These are phyloP conservation scores for Castanospermum australe DNA, from an alignment of 306 rosid species.

Conservation along the genomic window DNA sequence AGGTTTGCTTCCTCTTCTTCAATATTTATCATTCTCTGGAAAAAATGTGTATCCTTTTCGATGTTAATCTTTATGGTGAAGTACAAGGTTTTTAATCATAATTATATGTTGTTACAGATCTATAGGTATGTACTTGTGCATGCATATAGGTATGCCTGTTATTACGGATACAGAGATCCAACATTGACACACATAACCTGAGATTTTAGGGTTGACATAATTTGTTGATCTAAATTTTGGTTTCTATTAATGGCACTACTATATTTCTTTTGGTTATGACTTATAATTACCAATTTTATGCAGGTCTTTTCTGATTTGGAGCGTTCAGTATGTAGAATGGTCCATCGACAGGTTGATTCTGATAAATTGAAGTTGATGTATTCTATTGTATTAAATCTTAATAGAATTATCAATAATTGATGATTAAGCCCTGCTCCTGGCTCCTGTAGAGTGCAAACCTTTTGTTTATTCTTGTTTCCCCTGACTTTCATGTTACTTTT, in stretches of 20 bases:
- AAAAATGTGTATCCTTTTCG: constrained; percentile 9
- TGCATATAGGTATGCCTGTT: constrained; percentile 1
- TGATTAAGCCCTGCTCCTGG: background rate
- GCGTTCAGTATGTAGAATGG: constrained; percentile 96
- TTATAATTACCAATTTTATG: constrained; percentile 28
- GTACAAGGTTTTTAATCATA: constrained; percentile 2
- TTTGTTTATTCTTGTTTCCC: background rate
- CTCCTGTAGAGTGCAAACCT: background rate
- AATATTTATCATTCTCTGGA: constrained; percentile 12
- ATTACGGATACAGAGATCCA: background rate
- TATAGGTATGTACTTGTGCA: background rate
- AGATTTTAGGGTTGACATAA: constrained; percentile 21
- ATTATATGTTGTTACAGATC: background rate
- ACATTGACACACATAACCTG: constrained; percentile 4
- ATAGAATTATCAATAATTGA: background rate
- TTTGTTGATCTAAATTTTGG: constrained; percentile 20
- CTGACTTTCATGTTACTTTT: background rate
- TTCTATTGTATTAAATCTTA: constrained; percentile 10
- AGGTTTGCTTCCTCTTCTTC: constrained; percentile 59
- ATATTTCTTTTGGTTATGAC: constrained; percentile 4
- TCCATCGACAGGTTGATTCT: constrained; percentile 82
- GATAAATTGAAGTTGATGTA: constrained; percentile 18
- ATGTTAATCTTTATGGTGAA: constrained; percentile 17
- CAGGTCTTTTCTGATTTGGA: constrained; percentile 98
- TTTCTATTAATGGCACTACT: background rate